Evolutionary conservation across 1,284 basidiomycete species (phyloP).

Genomic region (Mixia osmundae): DNA sequence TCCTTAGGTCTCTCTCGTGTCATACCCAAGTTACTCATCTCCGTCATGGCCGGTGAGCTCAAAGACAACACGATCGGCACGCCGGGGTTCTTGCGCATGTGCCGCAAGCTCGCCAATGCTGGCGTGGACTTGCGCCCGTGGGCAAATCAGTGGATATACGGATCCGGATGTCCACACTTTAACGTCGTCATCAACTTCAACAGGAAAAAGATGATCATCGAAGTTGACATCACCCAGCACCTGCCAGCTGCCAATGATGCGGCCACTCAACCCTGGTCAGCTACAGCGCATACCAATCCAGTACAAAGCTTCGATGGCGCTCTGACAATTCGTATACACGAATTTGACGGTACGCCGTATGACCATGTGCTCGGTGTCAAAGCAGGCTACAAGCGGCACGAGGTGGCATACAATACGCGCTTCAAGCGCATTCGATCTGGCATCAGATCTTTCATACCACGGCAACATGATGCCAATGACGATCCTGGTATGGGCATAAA

Average conservation of each 20-base stretch:
- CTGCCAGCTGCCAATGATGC: constrained; percentile 51
- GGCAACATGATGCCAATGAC: constrained; percentile 51
- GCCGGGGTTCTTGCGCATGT: constrained; percentile 68
- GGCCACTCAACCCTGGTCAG: constrained; percentile 32
- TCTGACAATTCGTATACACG: constrained; percentile 96
- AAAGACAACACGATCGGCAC: constrained; percentile 43
- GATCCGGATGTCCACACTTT: constrained; percentile 84
- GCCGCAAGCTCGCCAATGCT: constrained; percentile 56
- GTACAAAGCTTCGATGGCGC: constrained; percentile 79
- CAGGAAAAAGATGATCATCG: constrained; percentile 91
- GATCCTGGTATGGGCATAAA: constrained; percentile 85
- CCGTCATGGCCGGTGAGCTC: constrained; percentile 78
- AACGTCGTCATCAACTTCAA: constrained; percentile 79
- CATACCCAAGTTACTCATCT: constrained; percentile 80
- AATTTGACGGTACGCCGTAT: constrained; percentile 96
- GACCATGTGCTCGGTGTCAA: constrained; percentile 93
- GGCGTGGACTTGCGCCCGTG: constrained; percentile 72
- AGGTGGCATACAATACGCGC: constrained; percentile 99
- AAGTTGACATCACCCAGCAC: constrained; percentile 77
- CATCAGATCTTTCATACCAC: constrained; percentile 78
- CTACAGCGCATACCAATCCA: constrained; percentile 39
- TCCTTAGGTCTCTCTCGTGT: constrained; percentile 83
- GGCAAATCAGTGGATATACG: constrained; percentile 96
- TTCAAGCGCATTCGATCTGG: constrained; percentile 90
- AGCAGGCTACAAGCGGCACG: constrained; percentile 63